Base-by-base conservation (phyloP, 352 stramenopile genomes). In the Phytopythium ostracodes region DNA sequence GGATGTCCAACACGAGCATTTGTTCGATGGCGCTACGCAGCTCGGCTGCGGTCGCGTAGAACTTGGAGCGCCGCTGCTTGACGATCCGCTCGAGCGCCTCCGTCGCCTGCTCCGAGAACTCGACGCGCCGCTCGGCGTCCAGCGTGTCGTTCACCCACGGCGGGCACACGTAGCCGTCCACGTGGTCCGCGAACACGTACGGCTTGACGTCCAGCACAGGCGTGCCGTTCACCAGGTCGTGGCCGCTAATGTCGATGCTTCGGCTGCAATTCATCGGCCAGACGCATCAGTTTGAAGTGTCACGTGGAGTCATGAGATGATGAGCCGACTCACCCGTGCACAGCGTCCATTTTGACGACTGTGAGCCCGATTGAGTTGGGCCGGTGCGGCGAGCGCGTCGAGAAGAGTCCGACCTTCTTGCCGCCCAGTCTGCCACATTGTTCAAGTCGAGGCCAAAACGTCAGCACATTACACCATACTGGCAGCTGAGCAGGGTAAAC, bases 121-220 rank as follows among this genome's bases (percentile, higher is more conserved):
- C 69, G 25, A 94, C 79, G 0, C 67, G 64, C 50, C 80, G 76
- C 43, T 75, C 67, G 31, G 85, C 75, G 24, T 60, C 55, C 11
- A 60, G 38, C 55, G 42, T 2, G 38, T 60, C 55, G 51, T 68
- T 78, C 47, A 94, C 83, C 86, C 86, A 94, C 27, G 84, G 64
- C 5, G 86, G 86, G 9, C 88, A 81, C 31, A 75, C 55, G 56
- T 90, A 72, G 55, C 73, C 73, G 4, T 63, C 59, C 9, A 94
- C 72, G 53, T 75, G 82, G 72, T 96, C 87, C 40, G 86, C 85
- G 15, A 84, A 83, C 46, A 99, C 96, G 71, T 98, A 99, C 12
- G 97, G 97, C 76, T 99, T 99, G 55, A 99, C 92, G 70, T 99
- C 97, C 22, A 99, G 75, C 35, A 99, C 88, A 0, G 97, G 97